Evolutionary conservation across 73 alveolate genomes (phyloP), one percentile per base, ranked within the genome.

Genomic region (Paramecium tetraurelia): DNA sequence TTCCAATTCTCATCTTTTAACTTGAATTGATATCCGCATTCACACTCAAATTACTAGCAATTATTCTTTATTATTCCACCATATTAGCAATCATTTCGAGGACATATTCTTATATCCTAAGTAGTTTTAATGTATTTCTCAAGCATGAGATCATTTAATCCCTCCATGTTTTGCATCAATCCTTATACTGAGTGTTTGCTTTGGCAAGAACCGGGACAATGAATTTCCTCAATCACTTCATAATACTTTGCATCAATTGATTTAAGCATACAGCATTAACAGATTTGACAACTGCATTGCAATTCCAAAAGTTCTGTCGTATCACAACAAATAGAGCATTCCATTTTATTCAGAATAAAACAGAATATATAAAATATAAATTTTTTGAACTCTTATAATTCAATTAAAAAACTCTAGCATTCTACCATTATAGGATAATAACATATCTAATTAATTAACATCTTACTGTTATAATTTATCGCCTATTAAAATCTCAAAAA

Each of bases 311-410:
- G 68, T 38, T 77, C 41, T 20, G n/a, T 20, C 6, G 41, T 77
- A n/a, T 77, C 89, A 41, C 38, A 77, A 21, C 89, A 77, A 38
- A 77, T 44, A 41, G 38, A 20, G 48, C 89, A 77, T 27, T 77
- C 89, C 89, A 77, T 77, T 70, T 59, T 24, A 48, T 70, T 70
- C 86, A 70, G 86, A 70, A 70, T 70, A 70, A 70, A 31, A 27
- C 89, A 77, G 89, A 77, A 77, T 38, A 77, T 35, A 10, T 77
- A 38, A 77, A 77, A 38, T 38, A 38, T 77, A 77, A 77, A 77
- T 77, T 48, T 48, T 46, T n/a, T 48, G 27, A 12, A 48, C 27
- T 48, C 14, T 48, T 48, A 48, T 48, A 48, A 48, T 48, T 48
- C 59, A 48, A 16, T 48, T 48, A 48, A 16, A 48, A 46, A 46